Base-by-base conservation (phyloP, 441 rosid genomes). In the Corymbia citriodora region DNA sequence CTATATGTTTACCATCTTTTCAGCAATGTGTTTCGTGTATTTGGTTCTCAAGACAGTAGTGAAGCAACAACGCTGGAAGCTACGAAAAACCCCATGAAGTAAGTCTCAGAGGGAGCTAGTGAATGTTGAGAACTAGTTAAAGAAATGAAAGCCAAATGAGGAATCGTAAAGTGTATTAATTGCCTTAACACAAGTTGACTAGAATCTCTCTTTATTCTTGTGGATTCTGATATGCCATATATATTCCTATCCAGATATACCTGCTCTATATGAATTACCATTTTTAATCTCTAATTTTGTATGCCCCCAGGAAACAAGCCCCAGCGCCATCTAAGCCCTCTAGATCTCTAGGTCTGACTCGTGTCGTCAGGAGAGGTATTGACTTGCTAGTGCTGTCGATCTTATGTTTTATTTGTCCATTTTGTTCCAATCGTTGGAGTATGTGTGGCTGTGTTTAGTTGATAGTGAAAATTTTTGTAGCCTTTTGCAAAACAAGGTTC, bases 41-140 rank as follows among this genome's bases (percentile, higher is more conserved):
- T 98, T 89, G 97, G 99, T 91, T 90, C 95, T 70, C 88, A 90
- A 8, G 99, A 96, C 89, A 95, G 97, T 79, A 88, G 94, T 8
- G 99, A 98, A 92, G 95, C 96, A 86, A 92, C 96, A 90, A 98
- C 97, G 55, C 91, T 98, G 91, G 99, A 98, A 93, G 99, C 99
- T 88, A 98, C 97, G 95, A 98, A 96, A 95, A 98, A 95, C 87
- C 99, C 99, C 88, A 96, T 95, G 99, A 98, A 99, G 99, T 98
- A 94, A 85, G 59, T 33, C 72, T 88, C 61, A 27, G 52, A 57
- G 50, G 9, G 50, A 57, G 68, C 21, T 87, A 61, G 48, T 57
- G 61, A 48, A 79, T 79, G 52, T 23, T 45, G 85, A 45, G 85
- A 23, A 79, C 52, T 1, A 15, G 85, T 79, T 45, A 45, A 79